Base-by-base conservation (phyloP, 2,329 filamentous ascomycete genomes). In the Colletotrichum lindemuthianum region DNA sequence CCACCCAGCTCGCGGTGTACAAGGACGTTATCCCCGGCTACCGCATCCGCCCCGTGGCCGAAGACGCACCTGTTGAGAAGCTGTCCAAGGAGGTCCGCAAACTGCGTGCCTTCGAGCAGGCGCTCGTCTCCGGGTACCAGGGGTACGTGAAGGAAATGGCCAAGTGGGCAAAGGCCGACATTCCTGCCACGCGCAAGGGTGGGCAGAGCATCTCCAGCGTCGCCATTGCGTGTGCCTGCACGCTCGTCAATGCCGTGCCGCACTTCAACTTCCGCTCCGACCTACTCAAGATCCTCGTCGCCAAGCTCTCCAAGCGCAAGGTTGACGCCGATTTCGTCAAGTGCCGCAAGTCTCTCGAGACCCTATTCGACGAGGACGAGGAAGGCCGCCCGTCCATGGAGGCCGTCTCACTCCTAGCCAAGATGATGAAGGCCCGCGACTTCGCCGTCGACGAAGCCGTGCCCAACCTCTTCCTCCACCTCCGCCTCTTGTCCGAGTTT, bases 261-360 rank as follows among this genome's bases (percentile, higher is more conserved):
- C 96, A 99, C 80, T 99, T 99, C 87, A 99, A 99, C 82, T 97
- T 97, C 77, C 90, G 96, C 44, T 86, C 84, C 52, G 95, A 99
- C 57, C 82, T 99, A 57, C 80, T 99, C 66, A 93, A 92, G 77
- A 95, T 98, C 63, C 75, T 99, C 12, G 89, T 97, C 24, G 88
- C 89, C 70, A 96, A 96, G 75, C 83, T 99, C 40, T 93, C 92
- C 72, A 86, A 84, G 61, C 87, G 88, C 70, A 86, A 85, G 58
- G 79, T 92, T 1, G 92, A 96, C 73, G 84, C 83, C 2, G 90
- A 96, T 67, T 96, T 93, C 69, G 76, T 86, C 67, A 94, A 92
- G 75, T 96, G 92, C 70, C 84, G 90, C 10, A 84, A 91, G 67
- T 90, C 94, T 0, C 77, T 99, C 44, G 91, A 97, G 77, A 90